These are phyloP conservation scores for Trametes coccinea DNA, from an alignment of 768 basidiomycete genomes.

Conservation along the genomic window DNA sequence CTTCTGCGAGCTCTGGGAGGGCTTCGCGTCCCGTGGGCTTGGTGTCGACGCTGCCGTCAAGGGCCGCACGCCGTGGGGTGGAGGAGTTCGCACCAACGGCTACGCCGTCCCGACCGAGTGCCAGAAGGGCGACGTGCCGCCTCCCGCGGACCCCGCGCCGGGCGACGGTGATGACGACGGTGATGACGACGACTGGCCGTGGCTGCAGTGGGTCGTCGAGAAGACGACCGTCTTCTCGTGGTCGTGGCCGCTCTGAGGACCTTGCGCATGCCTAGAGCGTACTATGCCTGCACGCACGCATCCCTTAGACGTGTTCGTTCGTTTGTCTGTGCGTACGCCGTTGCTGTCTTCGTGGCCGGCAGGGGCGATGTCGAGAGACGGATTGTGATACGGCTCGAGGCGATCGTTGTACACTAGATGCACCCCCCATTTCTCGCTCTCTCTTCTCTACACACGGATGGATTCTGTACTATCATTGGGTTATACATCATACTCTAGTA, in stretches of 20 bases:
- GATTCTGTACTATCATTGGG: slow-evolving; percentile 8
- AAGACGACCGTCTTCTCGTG: slow-evolving; percentile 13
- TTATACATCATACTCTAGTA: slow-evolving; percentile 8
- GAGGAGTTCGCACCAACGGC: slow-evolving; percentile 76
- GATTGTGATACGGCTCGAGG: slow-evolving; percentile 1
- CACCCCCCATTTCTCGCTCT: background rate
- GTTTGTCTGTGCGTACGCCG: too few species aligned
- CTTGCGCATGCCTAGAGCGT: background rate
- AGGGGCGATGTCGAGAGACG: background rate
- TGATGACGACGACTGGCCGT: slow-evolving; percentile 27
- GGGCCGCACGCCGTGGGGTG: slow-evolving; percentile 89
- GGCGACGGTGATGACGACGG: slow-evolving; percentile 39
- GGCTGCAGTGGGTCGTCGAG: slow-evolving; percentile 21
- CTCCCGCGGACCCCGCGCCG: slow-evolving; percentile 33
- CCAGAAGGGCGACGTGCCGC: slow-evolving; percentile 24
- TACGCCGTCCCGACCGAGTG: slow-evolving; percentile 44
- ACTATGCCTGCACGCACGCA: background rate
- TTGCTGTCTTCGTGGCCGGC: background rate
- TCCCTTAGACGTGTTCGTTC: background rate
- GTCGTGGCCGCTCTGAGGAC: slow-evolving; percentile 12
- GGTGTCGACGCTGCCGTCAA: slow-evolving; percentile 74
- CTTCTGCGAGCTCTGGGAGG: slow-evolving; percentile 82
- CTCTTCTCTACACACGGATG: background rate
- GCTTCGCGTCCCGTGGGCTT: slow-evolving; percentile 80
- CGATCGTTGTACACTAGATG: slow-evolving; percentile 9